Base-by-base conservation (phyloP, 371 early-diverging fungal genomes). In the Syncephalastrum contaminatum region DNA sequence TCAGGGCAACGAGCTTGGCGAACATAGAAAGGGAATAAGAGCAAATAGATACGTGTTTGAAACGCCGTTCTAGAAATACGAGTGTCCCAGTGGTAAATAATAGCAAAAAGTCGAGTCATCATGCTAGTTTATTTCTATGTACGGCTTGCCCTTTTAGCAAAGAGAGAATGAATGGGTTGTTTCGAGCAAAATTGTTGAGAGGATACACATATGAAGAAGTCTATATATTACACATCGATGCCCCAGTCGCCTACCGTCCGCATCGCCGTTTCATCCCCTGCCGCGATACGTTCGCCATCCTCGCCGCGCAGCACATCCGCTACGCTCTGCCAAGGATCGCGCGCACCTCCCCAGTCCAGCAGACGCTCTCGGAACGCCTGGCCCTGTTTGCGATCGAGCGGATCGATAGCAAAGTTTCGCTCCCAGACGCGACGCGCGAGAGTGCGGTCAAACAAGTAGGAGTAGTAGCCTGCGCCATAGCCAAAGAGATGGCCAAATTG, bases 401-500 rank as follows among this genome's bases (percentile, higher is more conserved):
- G 79, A 53, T 88, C 72, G 6, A 73, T 66, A 15, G 63, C 73
- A 63, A 97, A 95, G 24, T 82, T 77, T 24, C 67, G 69, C 43
- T 85, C 76, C 88, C 87, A 95, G 7, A 97, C 76, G 48, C 85
- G 80, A 7, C 82, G 77, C 1, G 95, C 94, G 66, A 96, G 76
- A 6, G 88, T 78, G 39, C 94, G 81, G 48, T 91, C 90, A 84
- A 96, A 92, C 25, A 97, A 69, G 60, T 98, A 98, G 24, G 91
- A 81, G 54, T 97, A 98, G 67, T 98, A 98, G 10, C 88, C 89
- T 1, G 93, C 91, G 13, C 95, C 95, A 61, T 98, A 98, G 0
- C 89, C 87, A 63, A 89, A 87, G 61, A 98, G 63, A 60, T 98
- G 99, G 4, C 86, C 85, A 70, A 97, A 97, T 54, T 93, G 92